Evolutionary conservation across 2,329 filamentous ascomycete genomes (phyloP).

Genomic region (Pleomassaria siparia): DNA sequence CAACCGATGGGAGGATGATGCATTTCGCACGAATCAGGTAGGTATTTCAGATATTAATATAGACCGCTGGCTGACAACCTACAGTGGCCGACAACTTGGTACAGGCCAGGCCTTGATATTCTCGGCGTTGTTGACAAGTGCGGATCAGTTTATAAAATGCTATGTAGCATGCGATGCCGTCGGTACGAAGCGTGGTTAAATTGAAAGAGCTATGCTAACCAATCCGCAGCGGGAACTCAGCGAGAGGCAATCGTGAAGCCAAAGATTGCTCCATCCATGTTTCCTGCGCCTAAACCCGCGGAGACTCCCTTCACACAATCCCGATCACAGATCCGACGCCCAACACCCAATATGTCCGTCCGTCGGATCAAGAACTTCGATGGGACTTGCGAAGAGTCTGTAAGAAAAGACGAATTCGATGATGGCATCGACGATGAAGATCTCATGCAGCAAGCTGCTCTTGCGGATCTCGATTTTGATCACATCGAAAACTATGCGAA

Average conservation of each 20-base stretch:
- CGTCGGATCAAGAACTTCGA: slow-evolving; percentile 24
- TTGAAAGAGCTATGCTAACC: background rate
- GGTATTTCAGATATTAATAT: background rate
- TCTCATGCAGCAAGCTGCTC: slow-evolving; percentile 49
- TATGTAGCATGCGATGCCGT: slow-evolving; percentile 85
- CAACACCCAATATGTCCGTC: slow-evolving; percentile 33
- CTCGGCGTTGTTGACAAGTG: slow-evolving; percentile 56
- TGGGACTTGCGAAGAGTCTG: slow-evolving; percentile 10
- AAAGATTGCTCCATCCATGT: slow-evolving; percentile 50
- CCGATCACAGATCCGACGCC: slow-evolving; percentile 11
- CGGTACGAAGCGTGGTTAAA: slow-evolving; percentile 47
- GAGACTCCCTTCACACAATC: slow-evolving; percentile 11
- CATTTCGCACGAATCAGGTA: slow-evolving; percentile 67
- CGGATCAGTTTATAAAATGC: slow-evolving; percentile 63
- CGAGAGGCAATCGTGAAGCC: slow-evolving; percentile 56
- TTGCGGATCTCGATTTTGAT: slow-evolving; percentile 45
- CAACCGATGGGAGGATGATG: slow-evolving; percentile 66
- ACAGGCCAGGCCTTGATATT: slow-evolving; percentile 63
- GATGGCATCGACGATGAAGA: slow-evolving; percentile 57
- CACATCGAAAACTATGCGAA: slow-evolving; percentile 56
- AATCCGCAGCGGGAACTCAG: slow-evolving; percentile 56
- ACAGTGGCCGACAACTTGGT: slow-evolving; percentile 67
- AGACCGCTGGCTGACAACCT: slow-evolving; percentile 25
- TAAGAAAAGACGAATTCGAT: slow-evolving; percentile 52
- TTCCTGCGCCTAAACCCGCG: slow-evolving; percentile 35